phyloP scores from a whole-genome alignment of 108 stramenopile genomes.

The Nitzschia sp. region DNA sequence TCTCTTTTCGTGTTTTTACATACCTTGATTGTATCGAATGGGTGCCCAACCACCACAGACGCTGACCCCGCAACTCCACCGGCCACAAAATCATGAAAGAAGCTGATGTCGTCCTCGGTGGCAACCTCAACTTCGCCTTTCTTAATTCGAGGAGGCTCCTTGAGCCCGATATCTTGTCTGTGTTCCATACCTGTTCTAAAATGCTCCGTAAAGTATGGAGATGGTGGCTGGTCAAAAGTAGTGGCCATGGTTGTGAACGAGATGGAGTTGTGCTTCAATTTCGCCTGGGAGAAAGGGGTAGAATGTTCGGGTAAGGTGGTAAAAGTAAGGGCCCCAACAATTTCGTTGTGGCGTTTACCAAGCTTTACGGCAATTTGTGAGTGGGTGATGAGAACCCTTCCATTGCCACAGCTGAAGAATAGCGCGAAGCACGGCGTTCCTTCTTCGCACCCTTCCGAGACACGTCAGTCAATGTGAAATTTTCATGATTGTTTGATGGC shows the following conservation, averaged over 20 bases:
- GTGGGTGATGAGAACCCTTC: no score
- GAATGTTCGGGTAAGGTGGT: no score
- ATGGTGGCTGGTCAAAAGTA: constrained; percentile 7
- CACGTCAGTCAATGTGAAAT: no score
- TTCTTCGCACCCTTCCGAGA: no score
- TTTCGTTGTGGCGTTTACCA: no score
- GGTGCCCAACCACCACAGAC: constrained; percentile 87
- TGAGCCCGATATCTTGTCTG: constrained; percentile 36
- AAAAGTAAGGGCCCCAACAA: no score
- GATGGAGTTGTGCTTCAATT: no score
- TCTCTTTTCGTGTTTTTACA: not conserved
- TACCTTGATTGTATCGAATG: constrained; percentile 94
- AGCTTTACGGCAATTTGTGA: no score
- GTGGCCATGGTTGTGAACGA: not conserved
- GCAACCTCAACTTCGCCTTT: constrained; percentile 13
- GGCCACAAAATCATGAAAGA: constrained; percentile 82
- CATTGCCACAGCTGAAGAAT: no score
- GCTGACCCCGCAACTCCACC: constrained; percentile 86
- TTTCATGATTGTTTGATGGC: no score
- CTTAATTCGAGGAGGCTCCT: constrained; percentile 10
- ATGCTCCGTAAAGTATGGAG: not conserved
- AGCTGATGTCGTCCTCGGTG: constrained; percentile 51
- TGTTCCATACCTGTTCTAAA: constrained; percentile 33
- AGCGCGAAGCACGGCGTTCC: no score
- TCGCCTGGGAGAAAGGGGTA: no score